Evolutionary conservation across 495 filamentous ascomycete genomes (phyloP).

Genomic region (Ramalina intermedia): DNA sequence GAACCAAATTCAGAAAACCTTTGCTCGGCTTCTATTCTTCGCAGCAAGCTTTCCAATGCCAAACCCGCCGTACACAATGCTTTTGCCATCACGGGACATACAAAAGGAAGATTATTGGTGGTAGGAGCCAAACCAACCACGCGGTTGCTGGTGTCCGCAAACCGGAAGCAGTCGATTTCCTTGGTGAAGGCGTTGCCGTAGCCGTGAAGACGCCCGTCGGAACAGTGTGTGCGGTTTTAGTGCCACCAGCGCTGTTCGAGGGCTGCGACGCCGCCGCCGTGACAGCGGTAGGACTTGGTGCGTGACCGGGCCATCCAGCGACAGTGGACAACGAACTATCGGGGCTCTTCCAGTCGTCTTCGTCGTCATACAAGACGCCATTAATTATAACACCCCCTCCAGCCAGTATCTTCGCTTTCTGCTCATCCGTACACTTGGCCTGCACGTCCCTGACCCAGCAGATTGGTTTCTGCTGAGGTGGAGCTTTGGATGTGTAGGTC

Average conservation of each 20-base stretch:
- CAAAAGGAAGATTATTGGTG: no score
- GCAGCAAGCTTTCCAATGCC: no score
- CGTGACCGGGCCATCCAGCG: constrained; percentile 22
- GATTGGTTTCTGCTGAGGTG: constrained; percentile 26
- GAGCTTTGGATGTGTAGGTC: constrained; percentile 28
- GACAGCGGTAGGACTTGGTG: constrained; percentile 11
- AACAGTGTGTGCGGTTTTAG: constrained; percentile 14
- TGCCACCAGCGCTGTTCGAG: constrained; percentile 7
- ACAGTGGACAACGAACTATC: constrained; percentile 15
- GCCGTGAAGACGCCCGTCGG: constrained; percentile 24
- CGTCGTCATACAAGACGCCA: constrained; percentile 31
- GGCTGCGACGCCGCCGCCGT: constrained; percentile 5
- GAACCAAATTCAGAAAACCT: no score
- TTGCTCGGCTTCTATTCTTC: no score
- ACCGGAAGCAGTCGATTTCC: constrained; percentile 11
- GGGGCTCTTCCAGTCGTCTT: constrained; percentile 25
- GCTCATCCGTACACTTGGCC: constrained; percentile 34
- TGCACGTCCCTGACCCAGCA: constrained; percentile 43
- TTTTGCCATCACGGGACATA: no score
- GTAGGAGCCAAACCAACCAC: no score
- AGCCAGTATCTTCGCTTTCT: constrained; percentile 28
- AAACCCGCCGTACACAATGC: no score
- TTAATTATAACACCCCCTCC: constrained; percentile 29
- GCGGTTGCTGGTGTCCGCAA: background rate
- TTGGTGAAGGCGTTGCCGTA: constrained; percentile 20